A percentile compares a stretch with the other conserved stretches of the same genome.
Evolutionary conservation across 2,329 filamentous ascomycete genomes (phyloP).

Genomic region (Alternaria gaisen): DNA sequence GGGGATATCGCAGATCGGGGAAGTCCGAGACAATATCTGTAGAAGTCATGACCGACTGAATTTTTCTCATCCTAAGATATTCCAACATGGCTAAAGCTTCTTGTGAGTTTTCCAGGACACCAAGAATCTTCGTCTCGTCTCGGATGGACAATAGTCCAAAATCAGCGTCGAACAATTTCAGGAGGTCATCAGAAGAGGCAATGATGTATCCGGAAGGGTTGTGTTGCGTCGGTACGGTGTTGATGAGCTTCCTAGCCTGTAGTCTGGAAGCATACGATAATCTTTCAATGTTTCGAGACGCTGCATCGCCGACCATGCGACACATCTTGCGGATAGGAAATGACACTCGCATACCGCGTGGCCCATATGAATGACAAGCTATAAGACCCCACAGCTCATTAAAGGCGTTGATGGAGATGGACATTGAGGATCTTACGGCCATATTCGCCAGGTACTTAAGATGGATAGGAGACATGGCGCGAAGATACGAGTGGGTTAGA

Average conservation of each 20-base stretch:
- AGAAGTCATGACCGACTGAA: conserved; percentile 79
- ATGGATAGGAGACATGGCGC: conserved; percentile 91
- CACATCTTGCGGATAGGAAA: conserved; percentile 95
- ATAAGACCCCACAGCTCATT: conserved; percentile 88
- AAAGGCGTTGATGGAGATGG: conserved; percentile 89
- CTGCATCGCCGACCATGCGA: conserved; percentile 83
- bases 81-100: conserved; percentile 86
- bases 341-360: conserved; percentile 83
- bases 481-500: conserved; percentile 83
- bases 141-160: conserved; percentile 84
- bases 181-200: conserved; percentile 83
- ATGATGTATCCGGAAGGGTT: conserved; percentile 92
- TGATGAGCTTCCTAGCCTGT: conserved; percentile 87
- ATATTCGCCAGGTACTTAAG: conserved; percentile 88
- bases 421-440: conserved; percentile 94
- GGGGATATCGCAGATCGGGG: conserved; percentile 79
- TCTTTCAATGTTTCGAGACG: conserved; percentile 86
- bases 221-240: conserved; percentile 79
- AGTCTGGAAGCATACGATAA: conserved; percentile 85
- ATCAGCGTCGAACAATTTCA: conserved; percentile 86
- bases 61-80: conserved; percentile 78
- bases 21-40: conserved; percentile 81
- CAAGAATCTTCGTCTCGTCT: conserved; percentile 89
- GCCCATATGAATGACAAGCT: conserved; percentile 82
- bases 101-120: conserved; percentile 76